Evolutionary conservation across 1,139 yeast species (phyloP).

Genomic region (Geotrichum klebahnii): DNA sequence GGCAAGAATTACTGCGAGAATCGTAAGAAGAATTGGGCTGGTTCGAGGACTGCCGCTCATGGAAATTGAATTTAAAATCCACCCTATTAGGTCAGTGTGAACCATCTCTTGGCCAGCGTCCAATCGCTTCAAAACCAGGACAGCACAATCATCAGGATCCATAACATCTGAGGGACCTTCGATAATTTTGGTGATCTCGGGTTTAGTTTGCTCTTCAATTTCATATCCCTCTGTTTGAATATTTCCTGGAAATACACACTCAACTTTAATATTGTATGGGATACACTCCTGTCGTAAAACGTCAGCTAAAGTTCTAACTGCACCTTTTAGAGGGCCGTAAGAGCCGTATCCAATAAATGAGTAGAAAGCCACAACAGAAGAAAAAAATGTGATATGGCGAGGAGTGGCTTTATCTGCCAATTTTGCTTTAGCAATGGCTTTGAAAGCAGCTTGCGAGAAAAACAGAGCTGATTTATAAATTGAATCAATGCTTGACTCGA

Average conservation of each 20-base stretch:
- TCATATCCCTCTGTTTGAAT: constrained; percentile 83
- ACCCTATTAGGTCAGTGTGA: constrained; percentile 81
- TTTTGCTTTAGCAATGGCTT: constrained; percentile 41
- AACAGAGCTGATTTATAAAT: constrained; percentile 74
- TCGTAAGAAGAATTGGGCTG: constrained; percentile 46
- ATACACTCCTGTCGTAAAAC: constrained; percentile 76
- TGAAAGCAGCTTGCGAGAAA: constrained; percentile 56
- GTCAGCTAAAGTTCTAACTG: constrained; percentile 69
- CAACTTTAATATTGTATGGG: constrained; percentile 54
- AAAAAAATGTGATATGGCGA: constrained; percentile 68
- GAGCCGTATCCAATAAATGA: constrained; percentile 89
- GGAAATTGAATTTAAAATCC: constrained; percentile 66
- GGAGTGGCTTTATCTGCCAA: constrained; percentile 19
- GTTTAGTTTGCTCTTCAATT: constrained; percentile 80
- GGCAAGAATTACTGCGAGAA: constrained; percentile 47
- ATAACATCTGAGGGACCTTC: constrained; percentile 84
- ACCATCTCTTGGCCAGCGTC: constrained; percentile 66
- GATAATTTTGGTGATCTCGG: constrained; percentile 70
- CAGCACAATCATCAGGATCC: constrained; percentile 62
- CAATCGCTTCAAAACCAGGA: constrained; percentile 53
- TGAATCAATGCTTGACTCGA: constrained; percentile 57
- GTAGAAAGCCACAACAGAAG: constrained; percentile 77
- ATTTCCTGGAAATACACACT: constrained; percentile 78
- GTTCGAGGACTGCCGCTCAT: constrained; percentile 69
- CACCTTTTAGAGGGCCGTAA: constrained; percentile 86